Base-by-base conservation (phyloP, 108 stramenopile species). In the Cylindrotheca fusiformis region DNA sequence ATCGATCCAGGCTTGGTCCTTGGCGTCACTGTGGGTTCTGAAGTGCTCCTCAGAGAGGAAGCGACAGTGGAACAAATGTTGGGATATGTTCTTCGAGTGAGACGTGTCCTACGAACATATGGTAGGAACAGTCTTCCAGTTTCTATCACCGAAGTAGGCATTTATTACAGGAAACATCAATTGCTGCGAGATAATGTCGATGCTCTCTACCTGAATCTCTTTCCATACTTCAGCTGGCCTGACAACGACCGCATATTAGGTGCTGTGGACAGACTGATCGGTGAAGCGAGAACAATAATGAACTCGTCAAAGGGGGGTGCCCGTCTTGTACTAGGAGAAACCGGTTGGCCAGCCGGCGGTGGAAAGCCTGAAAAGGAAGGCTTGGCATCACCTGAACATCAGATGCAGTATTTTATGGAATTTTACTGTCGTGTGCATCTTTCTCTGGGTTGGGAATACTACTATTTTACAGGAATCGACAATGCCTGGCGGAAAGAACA, bases 381-480 rank as follows among this genome's bases (percentile, higher is more conserved):
- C 1, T 23, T 48, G 10, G 68, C 75, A 4, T 23, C 47, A 4
- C 68, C 69, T 36, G 75, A 63, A 2, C 26, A 58, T 21, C 68
- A 76, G 36, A n/a, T 3, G 2, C 28, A 53, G 53, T 76, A 65
- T 22, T 65, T 76, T 22, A 36, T 29, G 0, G 75, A 76, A 6
- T 68, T 28, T 1, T 69, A 46, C 32, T 76, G 75, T 46, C 30
- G 46, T 1, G 17, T 69, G 21, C 30, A 60, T 31, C 41, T 55
- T 6, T 6, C 10, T 10, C 26, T 51, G 12, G 41, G 33, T 2
- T 76, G 75, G 75, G 47, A 51, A 1, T 70, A 69, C 52, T 76
- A 66, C 33, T 61, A 55, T 25, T 76, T 76, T 27, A 76, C 68
- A 2, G 68, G 57, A 17, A 69, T 69, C 19, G 64, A 76, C 53